A percentile compares a stretch with the other conserved stretches of the same genome.
These are phyloP conservation scores for Aphanomyces cochlioides DNA, from an alignment of 352 stramenopile genomes.

Conservation along the genomic window DNA sequence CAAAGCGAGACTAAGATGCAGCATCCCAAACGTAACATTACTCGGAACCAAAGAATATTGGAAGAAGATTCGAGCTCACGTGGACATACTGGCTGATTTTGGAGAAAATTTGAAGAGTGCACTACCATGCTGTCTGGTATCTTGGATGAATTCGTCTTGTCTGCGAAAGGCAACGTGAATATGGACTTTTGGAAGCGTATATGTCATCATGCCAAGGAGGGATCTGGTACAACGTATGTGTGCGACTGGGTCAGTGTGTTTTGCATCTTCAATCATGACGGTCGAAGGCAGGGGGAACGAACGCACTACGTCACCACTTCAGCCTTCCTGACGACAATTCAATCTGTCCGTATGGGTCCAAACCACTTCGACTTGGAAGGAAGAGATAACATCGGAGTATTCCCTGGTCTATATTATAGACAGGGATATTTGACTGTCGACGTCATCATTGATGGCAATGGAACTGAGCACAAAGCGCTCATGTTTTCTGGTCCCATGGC, in stretches of 20 bases:
- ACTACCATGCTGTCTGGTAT: neutral
- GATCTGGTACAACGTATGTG: neutral
- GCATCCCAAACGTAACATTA: slow-evolving; percentile 16
- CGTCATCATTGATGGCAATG: slow-evolving; percentile 26
- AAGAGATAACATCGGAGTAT: neutral
- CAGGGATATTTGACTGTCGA: slow-evolving; percentile 19
- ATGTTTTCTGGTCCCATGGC: slow-evolving; percentile 16
- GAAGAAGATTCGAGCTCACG: slow-evolving; percentile 11
- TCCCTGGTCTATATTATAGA: slow-evolving; percentile 8
- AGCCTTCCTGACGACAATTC: too few species aligned
- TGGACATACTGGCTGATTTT: slow-evolving; percentile 8
- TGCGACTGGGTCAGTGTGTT: slow-evolving; percentile 17
- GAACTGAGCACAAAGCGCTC: slow-evolving; percentile 11
- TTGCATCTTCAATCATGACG: neutral
- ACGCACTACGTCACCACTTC: too few species aligned
- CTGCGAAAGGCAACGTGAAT: slow-evolving; percentile 6
- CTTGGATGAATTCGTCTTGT: slow-evolving; percentile 16
- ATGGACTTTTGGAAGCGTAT: slow-evolving; percentile 19
- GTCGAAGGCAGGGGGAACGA: neutral
- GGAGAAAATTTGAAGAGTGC: neutral
- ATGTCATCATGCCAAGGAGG: neutral
- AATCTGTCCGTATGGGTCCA: neutral
- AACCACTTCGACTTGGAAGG: neutral
- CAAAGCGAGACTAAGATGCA: neutral
- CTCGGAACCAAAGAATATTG: slow-evolving; percentile 14